Percentiles rank a stretch among this genome's conserved stretches.
phyloP scores from a whole-genome alignment of 176 grass and related monocot species.

The Urochloa ruziziensis region DNA sequence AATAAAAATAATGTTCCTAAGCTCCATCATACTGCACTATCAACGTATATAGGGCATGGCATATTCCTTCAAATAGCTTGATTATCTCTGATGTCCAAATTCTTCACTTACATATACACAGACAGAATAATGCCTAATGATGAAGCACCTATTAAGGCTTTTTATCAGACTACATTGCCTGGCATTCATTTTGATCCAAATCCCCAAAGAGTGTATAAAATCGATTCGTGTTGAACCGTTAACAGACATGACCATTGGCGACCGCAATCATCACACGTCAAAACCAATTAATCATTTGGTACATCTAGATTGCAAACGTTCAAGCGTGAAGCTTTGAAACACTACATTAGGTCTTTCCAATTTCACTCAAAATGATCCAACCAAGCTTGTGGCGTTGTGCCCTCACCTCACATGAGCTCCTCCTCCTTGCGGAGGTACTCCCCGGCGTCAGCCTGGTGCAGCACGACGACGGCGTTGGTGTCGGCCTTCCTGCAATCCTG shows the following conservation, averaged over 20 bases:
- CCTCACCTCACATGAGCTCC: slow-evolving; percentile 64
- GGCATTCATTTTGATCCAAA: not conserved
- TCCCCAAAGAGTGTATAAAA: not conserved
- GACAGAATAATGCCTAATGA: not conserved
- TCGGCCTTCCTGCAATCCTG: slow-evolving; percentile 87
- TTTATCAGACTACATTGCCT: not conserved
- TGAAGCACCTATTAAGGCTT: not conserved
- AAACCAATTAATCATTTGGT: slow-evolving; percentile 4
- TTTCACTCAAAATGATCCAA: not conserved
- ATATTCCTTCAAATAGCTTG: not conserved
- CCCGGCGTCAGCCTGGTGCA: slow-evolving; percentile 67
- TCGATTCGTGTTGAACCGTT: not conserved
- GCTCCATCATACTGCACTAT: not conserved
- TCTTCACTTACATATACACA: not conserved
- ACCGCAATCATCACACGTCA: not conserved
- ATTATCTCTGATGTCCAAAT: not conserved
- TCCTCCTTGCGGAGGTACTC: slow-evolving; percentile 83
- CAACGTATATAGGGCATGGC: not conserved
- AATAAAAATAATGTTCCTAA: not conserved
- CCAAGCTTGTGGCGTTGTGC: no score
- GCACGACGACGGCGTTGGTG: slow-evolving; percentile 69
- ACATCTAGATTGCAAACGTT: not conserved
- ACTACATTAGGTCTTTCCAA: not conserved
- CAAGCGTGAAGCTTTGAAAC: not conserved
- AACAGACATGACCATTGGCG: not conserved